phyloP scores from a whole-genome alignment of 176 grass and related monocot species.

The Juncus inflexus region DNA sequence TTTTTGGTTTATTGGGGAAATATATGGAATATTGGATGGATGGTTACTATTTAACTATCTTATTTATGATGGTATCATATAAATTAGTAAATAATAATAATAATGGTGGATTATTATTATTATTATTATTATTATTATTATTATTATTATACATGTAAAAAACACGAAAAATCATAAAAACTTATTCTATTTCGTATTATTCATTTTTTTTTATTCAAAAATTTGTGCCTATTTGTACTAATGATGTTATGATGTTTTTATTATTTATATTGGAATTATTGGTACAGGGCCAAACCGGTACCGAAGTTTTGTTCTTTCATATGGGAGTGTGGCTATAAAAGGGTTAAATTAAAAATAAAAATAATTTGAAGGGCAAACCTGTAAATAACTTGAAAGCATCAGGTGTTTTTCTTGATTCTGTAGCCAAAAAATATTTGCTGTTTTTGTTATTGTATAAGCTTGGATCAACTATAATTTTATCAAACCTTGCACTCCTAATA shows the following conservation, averaged over 20 bases:
- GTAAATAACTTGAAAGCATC: conserved; percentile 82
- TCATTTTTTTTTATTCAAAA: too few species aligned
- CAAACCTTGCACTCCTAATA: conserved; percentile 60
- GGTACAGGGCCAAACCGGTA: too few species aligned
- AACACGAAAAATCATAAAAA: conserved; percentile 4
- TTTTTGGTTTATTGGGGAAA: background rate
- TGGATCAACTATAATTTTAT: conserved; percentile 60
- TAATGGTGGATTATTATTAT: background rate
- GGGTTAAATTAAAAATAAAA: background rate
- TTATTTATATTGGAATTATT: too few species aligned
- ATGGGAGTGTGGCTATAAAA: background rate
- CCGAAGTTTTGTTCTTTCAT: too few species aligned
- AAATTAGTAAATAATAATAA: background rate
- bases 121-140: background rate
- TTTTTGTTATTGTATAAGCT: conserved; percentile 56
- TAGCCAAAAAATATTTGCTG: conserved; percentile 24
- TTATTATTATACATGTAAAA: background rate
- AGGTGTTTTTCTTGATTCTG: conserved; percentile 47
- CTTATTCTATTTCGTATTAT: too few species aligned
- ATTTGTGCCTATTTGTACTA: too few species aligned
- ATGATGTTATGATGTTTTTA: too few species aligned
- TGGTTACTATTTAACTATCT: background rate
- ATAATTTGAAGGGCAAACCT: conserved; percentile 34
- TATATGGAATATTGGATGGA: background rate
- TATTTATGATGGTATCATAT: background rate